Evolutionary conservation across 306 rosid genomes (phyloP).

Genomic region (Lablab purpureus): DNA sequence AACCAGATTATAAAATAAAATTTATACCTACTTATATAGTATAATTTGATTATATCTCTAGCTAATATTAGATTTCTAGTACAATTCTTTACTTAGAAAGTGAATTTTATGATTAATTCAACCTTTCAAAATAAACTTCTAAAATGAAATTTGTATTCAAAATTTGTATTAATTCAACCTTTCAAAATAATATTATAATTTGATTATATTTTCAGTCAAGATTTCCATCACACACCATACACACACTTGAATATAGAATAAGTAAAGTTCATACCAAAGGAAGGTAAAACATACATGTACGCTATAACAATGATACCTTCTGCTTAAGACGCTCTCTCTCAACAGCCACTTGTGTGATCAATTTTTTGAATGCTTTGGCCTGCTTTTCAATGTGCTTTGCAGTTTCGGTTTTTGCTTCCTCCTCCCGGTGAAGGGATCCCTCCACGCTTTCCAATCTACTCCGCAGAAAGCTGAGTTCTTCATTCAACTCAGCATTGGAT

Average conservation of each 20-base stretch:
- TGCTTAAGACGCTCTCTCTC: constrained; percentile 87
- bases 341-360: constrained; percentile 68
- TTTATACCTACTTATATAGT: no score
- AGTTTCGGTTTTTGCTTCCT: constrained; percentile 65
- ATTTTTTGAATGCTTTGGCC: constrained; percentile 60
- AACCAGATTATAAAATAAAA: no score
- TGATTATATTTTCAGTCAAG: no score
- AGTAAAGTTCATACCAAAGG: neutral
- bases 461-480: constrained; percentile 65
- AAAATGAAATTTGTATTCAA: no score
- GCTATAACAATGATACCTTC: constrained; percentile 57
- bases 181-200: no score
- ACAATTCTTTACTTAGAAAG: no score
- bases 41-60: no score
- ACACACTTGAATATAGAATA: neutral
- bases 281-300: neutral
- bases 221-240: no score
- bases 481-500: constrained; percentile 68
- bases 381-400: constrained; percentile 65
- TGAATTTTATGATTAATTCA: no score
- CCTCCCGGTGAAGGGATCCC: constrained; percentile 64
- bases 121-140: neutral
- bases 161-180: neutral
- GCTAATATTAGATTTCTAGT: no score
- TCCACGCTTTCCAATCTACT: constrained; percentile 64